These are phyloP conservation scores for Sambucus nigra DNA, from an alignment of 129 eudicot species.

Conservation along the genomic window DNA sequence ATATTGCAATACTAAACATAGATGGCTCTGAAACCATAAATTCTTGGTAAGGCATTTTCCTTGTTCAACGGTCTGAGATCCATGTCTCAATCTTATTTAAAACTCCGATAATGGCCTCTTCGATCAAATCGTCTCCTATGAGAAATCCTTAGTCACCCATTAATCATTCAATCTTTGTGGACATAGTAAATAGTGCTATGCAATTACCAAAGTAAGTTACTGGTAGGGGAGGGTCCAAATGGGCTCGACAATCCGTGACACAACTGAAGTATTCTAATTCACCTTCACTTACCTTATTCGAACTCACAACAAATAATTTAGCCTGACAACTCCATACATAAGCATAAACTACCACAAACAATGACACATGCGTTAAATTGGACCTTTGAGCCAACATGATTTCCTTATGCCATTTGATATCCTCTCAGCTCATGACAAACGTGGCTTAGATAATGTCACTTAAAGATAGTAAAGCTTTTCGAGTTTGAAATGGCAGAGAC, in stretches of 20 bases:
- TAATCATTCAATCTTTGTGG: not conserved
- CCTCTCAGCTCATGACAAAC: not conserved
- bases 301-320: not conserved
- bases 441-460: conserved; percentile 9
- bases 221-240: conserved; percentile 19
- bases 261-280: not conserved
- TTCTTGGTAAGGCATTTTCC: not conserved
- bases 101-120: not conserved
- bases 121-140: conserved; percentile 4
- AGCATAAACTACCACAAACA: conserved; percentile 10
- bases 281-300: not conserved
- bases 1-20: conserved; percentile 1
- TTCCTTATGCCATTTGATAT: conserved; percentile 1
- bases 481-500: not conserved
- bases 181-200: not conserved
- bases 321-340: conserved; percentile 21
- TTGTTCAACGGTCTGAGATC: not conserved
- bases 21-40: conserved; percentile 28
- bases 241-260: conserved; percentile 10
- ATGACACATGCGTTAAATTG: conserved; percentile 7
- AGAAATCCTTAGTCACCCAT: conserved; percentile 18
- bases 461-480: too few relatives aligned
- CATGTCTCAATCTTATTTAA: conserved; percentile 7
- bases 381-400: not conserved
- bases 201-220: conserved; percentile 26